Evolutionary conservation across 495 filamentous ascomycete species (phyloP), one percentile per base, ranked within the genome.

Genomic region (Daldinia loculata): DNA sequence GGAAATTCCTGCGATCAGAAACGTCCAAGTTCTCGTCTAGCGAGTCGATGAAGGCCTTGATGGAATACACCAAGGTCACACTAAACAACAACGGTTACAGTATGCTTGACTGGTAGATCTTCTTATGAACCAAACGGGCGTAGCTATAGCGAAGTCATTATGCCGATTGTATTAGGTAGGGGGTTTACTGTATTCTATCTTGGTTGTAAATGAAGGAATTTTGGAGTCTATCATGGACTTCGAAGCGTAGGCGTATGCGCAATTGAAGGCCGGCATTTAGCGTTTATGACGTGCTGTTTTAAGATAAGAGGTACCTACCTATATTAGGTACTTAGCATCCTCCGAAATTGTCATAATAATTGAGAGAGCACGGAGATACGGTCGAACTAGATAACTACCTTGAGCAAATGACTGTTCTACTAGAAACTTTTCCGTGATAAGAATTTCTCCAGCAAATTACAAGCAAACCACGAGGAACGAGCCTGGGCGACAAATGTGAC

Each of bases 401-500:
- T 12, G 34, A 36, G 17, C 8, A 22, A 45, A 19, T 45, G 17
- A 22, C 43, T 48, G 19, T 24, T 48, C 4, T 22, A 48, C 19
- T 1, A 48, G 43, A 48, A 48, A 48, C 43, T 4, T 24, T 9
- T 14, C 19, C 1, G 43, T 48, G 43, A 48, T 4, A 22, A 24
- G 19, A 48, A 48, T 48, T 48, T 22, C 6, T 41, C 15, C 11
- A 48, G 43, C 43, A 48, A 48, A 48, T 48, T 48, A 48, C 11
- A 48, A 3, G 43, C 43, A 3, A 48, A 48, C 43, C 3, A 24
- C 43, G 17, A 48, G 17, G 19, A 48, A 48, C 19, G 24, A 48
- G 9, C 43, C 1, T 48, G 43, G 43, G 69, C 69, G 66, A 70
- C 56, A 71, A 64, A 75, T 75, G 75, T 76, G 75, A 76, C 71